Conservation (phyloP, 192 early-diverging fungal species). For the Thoreauomyces humboldtii region DNA sequence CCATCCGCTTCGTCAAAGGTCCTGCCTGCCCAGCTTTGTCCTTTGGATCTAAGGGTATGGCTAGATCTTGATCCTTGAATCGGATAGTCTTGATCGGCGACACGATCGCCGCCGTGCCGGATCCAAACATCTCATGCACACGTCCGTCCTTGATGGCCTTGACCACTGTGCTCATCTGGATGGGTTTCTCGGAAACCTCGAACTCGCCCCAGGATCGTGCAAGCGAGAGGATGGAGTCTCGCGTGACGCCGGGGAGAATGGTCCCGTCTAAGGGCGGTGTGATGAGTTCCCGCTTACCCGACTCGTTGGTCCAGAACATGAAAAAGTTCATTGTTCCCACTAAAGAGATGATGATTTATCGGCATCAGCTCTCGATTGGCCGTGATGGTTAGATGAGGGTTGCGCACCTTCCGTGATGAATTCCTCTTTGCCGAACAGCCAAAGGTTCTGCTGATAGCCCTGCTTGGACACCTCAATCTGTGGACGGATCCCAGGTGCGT, state of each 20-base stretch:
- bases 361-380: neutral
- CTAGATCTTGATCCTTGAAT: slow-evolving; percentile 74
- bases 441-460: slow-evolving; percentile 92
- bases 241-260: slow-evolving; percentile 93
- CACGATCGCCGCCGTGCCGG: slow-evolving; percentile 95
- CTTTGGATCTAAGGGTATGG: slow-evolving; percentile 83
- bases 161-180: slow-evolving; percentile 77
- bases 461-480: slow-evolving; percentile 83
- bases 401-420: slow-evolving; percentile 73
- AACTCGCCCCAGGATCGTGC: slow-evolving; percentile 80
- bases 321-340: slow-evolving; percentile 99
- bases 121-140: slow-evolving; percentile 89
- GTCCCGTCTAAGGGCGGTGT: slow-evolving; percentile 93
- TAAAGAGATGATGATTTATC: slow-evolving; percentile 1
- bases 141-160: slow-evolving; percentile 75
- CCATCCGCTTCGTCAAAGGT: slow-evolving; percentile 75
- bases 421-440: slow-evolving; percentile 86
- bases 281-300: slow-evolving; percentile 78
- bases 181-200: slow-evolving; percentile 79
- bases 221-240: slow-evolving; percentile 84
- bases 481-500: slow-evolving; percentile 76
- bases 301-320: slow-evolving; percentile 79
- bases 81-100: slow-evolving; percentile 84
- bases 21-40: slow-evolving; percentile 79
- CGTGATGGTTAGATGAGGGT: too few species aligned